Evolutionary conservation across 2,329 filamentous ascomycete species (phyloP).

Genomic region (Aspergillus alliaceus): DNA sequence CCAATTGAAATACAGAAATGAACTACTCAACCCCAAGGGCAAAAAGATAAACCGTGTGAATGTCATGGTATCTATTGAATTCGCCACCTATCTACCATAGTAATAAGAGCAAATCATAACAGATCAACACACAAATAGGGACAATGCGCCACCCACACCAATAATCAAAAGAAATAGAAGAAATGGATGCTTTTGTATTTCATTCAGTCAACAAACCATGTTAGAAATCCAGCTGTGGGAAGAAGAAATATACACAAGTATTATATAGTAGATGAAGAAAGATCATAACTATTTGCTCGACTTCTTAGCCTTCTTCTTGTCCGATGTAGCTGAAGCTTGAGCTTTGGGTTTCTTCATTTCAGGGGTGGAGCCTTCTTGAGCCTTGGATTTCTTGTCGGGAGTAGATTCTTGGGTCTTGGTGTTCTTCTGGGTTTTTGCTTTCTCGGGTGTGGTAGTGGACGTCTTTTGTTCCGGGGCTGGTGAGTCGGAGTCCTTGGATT

Average conservation of each 20-base stretch:
- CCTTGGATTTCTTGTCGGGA: slow-evolving; percentile 11
- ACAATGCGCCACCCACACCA: slow-evolving; percentile 18
- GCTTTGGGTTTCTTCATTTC: slow-evolving; percentile 1
- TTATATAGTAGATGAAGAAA: slow-evolving; percentile 13
- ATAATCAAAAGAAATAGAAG: not conserved
- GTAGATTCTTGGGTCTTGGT: not conserved
- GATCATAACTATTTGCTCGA: slow-evolving; percentile 18
- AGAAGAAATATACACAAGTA: slow-evolving; percentile 21
- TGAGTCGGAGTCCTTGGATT: slow-evolving; percentile 19
- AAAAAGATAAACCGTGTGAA: not conserved
- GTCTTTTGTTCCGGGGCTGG: slow-evolving; percentile 19
- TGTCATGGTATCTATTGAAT: slow-evolving; percentile 14
- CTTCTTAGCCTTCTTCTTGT: slow-evolving; percentile 24
- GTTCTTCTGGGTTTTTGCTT: slow-evolving; percentile 22
- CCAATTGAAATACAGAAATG: not conserved
- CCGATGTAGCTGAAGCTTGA: not conserved
- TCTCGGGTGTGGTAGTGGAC: slow-evolving; percentile 11
- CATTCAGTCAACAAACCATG: not conserved
- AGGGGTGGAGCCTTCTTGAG: slow-evolving; percentile 9
- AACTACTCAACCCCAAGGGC: not conserved
- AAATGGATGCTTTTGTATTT: slow-evolving; percentile 17
- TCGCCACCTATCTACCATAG: slow-evolving; percentile 5
- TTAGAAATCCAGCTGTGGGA: slow-evolving; percentile 12
- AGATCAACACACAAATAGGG: not conserved
- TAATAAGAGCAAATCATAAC: not conserved